phyloP scores from a whole-genome alignment of 1,284 basidiomycete species.

The Microstroma glucosiphilum region DNA sequence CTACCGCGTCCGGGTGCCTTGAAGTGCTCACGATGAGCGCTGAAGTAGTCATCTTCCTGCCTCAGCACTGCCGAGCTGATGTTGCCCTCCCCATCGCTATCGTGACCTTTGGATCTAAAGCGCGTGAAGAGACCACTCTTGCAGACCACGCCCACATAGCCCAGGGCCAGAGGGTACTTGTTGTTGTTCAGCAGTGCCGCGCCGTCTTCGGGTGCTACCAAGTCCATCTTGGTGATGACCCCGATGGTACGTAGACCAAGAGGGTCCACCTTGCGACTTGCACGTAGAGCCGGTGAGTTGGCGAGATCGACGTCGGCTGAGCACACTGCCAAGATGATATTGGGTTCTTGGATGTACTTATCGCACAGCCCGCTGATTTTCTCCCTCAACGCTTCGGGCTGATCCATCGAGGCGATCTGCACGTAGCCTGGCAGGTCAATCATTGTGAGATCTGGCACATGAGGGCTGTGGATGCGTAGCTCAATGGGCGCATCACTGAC shows the following conservation, averaged over 20 bases:
- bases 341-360: conserved; percentile 93
- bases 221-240: conserved; percentile 98
- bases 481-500: conserved; percentile 94
- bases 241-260: conserved; percentile 91
- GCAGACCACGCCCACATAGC: conserved; percentile 95
- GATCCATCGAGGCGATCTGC: conserved; percentile 88
- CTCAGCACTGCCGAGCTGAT: conserved; percentile 59
- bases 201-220: conserved; percentile 79
- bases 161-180: conserved; percentile 91
- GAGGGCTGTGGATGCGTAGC: conserved; percentile 87
- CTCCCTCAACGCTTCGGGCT: conserved; percentile 87
- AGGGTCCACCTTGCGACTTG: conserved; percentile 88
- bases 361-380: conserved; percentile 86
- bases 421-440: conserved; percentile 98
- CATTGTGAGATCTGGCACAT: conserved; percentile 91
- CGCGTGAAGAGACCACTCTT: conserved; percentile 28
- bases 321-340: conserved; percentile 95
- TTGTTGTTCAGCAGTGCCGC: conserved; percentile 77
- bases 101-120: conserved; percentile 32
- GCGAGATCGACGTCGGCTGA: conserved; percentile 97
- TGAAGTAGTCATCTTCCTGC: conserved; percentile 77
- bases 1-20: conserved; percentile 52
- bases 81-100: conserved; percentile 29
- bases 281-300: conserved; percentile 89
- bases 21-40: conserved; percentile 66